These are phyloP conservation scores for Escovopsis sp. DNA, from an alignment of 2,329 filamentous ascomycete species.

Conservation along the genomic window DNA sequence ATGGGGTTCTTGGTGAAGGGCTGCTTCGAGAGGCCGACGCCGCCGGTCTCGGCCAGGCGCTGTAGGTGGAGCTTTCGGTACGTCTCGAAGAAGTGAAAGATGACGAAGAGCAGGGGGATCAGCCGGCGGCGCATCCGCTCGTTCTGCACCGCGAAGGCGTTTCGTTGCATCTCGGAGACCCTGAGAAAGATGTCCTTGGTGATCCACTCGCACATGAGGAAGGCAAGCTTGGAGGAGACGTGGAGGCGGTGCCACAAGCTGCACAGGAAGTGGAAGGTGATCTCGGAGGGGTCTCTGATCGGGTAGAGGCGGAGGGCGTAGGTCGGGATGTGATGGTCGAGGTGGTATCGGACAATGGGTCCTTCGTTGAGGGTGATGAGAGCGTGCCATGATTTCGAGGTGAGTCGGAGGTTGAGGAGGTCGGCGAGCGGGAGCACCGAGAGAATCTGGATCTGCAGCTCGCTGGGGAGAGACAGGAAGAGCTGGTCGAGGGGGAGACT, in stretches of 20 bases:
- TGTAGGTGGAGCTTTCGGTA: slow-evolving; percentile 44
- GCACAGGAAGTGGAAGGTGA: slow-evolving; percentile 46
- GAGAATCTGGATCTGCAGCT: slow-evolving; percentile 48
- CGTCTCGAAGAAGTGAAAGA: slow-evolving; percentile 54
- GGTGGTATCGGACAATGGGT: slow-evolving; percentile 45
- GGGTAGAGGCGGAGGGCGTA: slow-evolving; percentile 48
- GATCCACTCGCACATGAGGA: slow-evolving; percentile 47
- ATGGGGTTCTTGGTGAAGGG: slow-evolving; percentile 49
- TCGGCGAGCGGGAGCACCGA: slow-evolving; percentile 44
- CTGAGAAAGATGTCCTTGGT: slow-evolving; percentile 50
- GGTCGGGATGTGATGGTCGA: slow-evolving; percentile 41
- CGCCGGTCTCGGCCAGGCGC: slow-evolving; percentile 35
- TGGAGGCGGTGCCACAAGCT: slow-evolving; percentile 51
- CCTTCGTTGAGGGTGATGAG: slow-evolving; percentile 45
- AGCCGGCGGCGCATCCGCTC: slow-evolving; percentile 49
- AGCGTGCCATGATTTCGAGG: slow-evolving; percentile 43
- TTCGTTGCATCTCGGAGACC: slow-evolving; percentile 36
- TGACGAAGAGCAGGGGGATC: slow-evolving; percentile 47
- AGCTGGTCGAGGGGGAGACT: slow-evolving; percentile 37
- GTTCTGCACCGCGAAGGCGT: slow-evolving; percentile 43
- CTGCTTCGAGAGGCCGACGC: slow-evolving; percentile 32
- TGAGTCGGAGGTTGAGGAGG: slow-evolving; percentile 41
- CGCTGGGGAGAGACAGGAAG: slow-evolving; percentile 43
- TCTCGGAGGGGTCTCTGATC: slow-evolving; percentile 26
- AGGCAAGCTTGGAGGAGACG: slow-evolving; percentile 46